Conservation (phyloP, 192 early-diverging fungal species). For the Backusella australiensis region DNA sequence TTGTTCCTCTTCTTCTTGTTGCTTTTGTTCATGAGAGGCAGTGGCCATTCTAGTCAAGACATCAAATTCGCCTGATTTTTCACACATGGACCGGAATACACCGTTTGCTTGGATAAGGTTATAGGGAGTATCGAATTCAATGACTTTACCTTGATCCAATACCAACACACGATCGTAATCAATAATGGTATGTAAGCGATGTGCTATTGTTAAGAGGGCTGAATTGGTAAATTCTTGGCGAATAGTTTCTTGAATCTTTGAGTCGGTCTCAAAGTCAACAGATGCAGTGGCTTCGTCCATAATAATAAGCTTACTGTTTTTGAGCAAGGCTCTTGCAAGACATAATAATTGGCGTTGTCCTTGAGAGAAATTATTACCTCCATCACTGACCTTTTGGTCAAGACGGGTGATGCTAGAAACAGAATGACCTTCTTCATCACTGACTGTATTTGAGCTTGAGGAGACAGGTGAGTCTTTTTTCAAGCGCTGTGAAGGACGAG, state of each 20-base stretch:
- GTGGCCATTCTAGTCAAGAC: constrained; percentile 57
- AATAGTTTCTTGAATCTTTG: constrained; percentile 81
- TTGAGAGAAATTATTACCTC: constrained; percentile 74
- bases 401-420: constrained; percentile 27
- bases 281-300: constrained; percentile 90
- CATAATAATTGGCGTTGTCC: constrained; percentile 86
- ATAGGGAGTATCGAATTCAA: constrained; percentile 75
- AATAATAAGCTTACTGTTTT: constrained; percentile 57
- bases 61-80: constrained; percentile 81
- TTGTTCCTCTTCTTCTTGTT: background rate
- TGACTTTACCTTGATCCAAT: constrained; percentile 73
- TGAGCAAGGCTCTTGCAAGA: constrained; percentile 70
- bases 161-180: constrained; percentile 57
- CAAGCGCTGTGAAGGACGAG: background rate
- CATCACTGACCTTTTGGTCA: constrained; percentile 54
- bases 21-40: background rate
- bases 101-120: constrained; percentile 60
- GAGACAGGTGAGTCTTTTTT: background rate
- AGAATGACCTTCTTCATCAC: background rate
- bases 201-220: constrained; percentile 52
- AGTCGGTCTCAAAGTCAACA: constrained; percentile 84
- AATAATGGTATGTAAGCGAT: constrained; percentile 51
- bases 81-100: constrained; percentile 75
- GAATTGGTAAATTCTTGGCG: constrained; percentile 68
- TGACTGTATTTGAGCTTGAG: background rate